A percentile compares a stretch with the other conserved stretches of the same genome.
phyloP scores from a whole-genome alignment of 2,329 filamentous ascomycete species.

The Colletotrichum eremochloae region DNA sequence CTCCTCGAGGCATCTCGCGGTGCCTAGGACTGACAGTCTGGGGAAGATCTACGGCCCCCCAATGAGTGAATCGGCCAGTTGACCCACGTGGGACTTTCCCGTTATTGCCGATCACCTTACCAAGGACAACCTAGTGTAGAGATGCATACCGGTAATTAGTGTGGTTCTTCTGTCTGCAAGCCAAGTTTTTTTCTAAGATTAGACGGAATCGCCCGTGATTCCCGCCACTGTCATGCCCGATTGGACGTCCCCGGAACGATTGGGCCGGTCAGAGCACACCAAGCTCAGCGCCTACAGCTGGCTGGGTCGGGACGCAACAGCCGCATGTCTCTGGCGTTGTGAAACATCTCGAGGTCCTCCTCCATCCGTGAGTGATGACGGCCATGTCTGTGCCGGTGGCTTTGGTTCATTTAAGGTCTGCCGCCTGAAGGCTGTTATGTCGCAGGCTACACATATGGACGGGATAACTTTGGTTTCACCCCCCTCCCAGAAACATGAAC shows the following conservation, averaged over 20 bases:
- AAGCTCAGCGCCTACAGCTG: background rate
- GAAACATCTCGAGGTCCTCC: conserved; percentile 24
- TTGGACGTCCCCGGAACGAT: conserved; percentile 9
- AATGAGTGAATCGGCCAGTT: too few relatives aligned
- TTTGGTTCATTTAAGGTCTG: conserved; percentile 8
- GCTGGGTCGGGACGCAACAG: background rate
- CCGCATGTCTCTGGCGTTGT: conserved; percentile 17
- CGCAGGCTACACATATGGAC: background rate
- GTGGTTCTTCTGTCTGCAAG: background rate
- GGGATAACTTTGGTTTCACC: background rate
- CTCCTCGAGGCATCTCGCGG: background rate
- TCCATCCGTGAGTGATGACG: background rate
- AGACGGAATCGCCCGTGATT: conserved; percentile 14
- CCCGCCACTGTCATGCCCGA: background rate
- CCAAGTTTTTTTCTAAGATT: conserved; percentile 1
- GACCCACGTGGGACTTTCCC: background rate
- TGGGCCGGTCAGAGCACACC: conserved; percentile 27
- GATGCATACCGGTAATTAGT: background rate
- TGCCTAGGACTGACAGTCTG: background rate
- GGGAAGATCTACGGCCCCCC: background rate
- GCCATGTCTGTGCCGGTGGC: background rate
- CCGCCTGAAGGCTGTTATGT: background rate
- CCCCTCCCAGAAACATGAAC: background rate
- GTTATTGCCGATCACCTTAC: background rate
- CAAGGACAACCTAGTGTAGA: background rate